Evolutionary conservation across 1,284 basidiomycete genomes (phyloP), one percentile per base, ranked within the genome.

Genomic region (Thelephora terrestris): DNA sequence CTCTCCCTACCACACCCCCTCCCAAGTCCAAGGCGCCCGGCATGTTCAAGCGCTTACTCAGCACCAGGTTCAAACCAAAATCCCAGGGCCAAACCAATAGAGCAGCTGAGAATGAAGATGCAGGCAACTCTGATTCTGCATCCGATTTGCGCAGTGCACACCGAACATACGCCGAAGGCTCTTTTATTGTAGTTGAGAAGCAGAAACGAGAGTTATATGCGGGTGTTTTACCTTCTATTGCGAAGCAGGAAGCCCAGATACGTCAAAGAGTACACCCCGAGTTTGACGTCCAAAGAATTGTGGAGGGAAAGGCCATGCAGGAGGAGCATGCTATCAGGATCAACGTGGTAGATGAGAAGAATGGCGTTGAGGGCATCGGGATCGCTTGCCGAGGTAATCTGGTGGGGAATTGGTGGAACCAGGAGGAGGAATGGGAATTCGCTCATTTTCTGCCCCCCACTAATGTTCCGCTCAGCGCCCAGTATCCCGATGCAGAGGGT

Each of bases 351-450:
- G 61, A 39, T 53, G 39, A 18, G 5, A 18, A 14, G n/a, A 42
- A 60, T 43, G 54, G 59, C 39, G 63, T 60, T 9, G 71, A 42
- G 39, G 39, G 70, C 24, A 71, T 78, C 7, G 67, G 62, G 7
- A 74, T 71, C 32, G 70, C 80, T 3, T 75, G 75, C 59, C 69
- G 78, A 7, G 82, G 85, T 49, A 76, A 63, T 1, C 64, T 70
- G 20, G 81, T 80, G 24, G 73, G 74, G 0, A 51, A 85, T n/a
- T 86, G 82, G 80, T 71, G 73, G 64, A 84, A 86, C 57, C 74
- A 71, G 48, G 79, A 82, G 23, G 84, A 86, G 61, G 74, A 77
- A 55, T 69, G 72, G 68, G 83, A 86, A 58, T 83, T 80, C 55
- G 65, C 71, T 14, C 78, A 75, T 50, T 70, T 86, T 10, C 68